Percentiles rank a stretch among this genome's conserved stretches.
Conservation (phyloP, 2,329 filamentous ascomycete genomes). For the Ilyonectria destructans region DNA sequence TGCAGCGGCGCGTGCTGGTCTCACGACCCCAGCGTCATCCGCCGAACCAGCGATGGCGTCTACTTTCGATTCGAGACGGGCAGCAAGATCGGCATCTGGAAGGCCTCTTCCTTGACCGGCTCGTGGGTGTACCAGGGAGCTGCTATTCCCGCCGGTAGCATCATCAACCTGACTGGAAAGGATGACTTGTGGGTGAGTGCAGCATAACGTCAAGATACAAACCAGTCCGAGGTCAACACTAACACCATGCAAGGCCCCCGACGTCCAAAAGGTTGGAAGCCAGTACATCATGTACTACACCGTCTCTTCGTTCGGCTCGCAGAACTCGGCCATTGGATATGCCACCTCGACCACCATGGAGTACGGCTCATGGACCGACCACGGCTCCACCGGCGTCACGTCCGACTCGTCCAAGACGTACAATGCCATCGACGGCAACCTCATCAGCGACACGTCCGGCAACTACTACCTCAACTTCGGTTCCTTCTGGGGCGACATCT, state of each 20-base stretch:
- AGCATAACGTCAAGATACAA: not conserved
- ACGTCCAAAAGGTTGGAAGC: constrained; percentile 63
- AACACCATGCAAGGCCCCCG: constrained; percentile 26
- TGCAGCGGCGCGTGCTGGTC: constrained; percentile 58
- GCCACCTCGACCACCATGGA: constrained; percentile 64
- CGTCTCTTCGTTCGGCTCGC: constrained; percentile 73
- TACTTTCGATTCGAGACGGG: constrained; percentile 63
- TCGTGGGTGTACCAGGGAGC: constrained; percentile 62
- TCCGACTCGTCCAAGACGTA: constrained; percentile 62
- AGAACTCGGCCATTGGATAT: constrained; percentile 74
- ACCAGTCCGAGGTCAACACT: not conserved
- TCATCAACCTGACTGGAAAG: constrained; percentile 59
- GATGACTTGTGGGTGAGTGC: constrained; percentile 62
- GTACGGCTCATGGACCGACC: constrained; percentile 73
- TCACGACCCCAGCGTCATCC: constrained; percentile 59
- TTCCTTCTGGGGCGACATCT: constrained; percentile 79
- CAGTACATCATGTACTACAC: constrained; percentile 78
- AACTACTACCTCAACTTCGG: constrained; percentile 73
- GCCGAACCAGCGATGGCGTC: constrained; percentile 55
- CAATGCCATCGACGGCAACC: constrained; percentile 75
- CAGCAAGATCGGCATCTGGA: constrained; percentile 58
- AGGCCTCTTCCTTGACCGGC: constrained; percentile 55
- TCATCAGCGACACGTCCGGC: constrained; percentile 59
- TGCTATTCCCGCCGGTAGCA: constrained; percentile 57
- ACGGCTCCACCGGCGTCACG: constrained; percentile 68